These are phyloP conservation scores for Cicer judaicum DNA, from an alignment of 306 rosid species.

Conservation along the genomic window DNA sequence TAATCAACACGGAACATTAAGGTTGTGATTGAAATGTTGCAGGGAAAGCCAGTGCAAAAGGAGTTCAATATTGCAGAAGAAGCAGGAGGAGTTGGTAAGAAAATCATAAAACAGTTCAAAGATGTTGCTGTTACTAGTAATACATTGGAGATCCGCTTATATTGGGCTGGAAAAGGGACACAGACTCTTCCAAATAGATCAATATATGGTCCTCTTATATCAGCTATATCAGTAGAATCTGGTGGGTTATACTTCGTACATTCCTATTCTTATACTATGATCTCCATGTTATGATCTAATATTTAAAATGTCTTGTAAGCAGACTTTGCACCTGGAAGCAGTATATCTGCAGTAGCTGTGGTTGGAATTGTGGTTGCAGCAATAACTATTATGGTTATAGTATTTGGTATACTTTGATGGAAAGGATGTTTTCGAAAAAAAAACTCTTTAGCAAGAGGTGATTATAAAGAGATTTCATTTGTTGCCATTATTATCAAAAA, in stretches of 20 bases:
- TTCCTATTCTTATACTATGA: neutral
- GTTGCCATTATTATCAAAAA: neutral
- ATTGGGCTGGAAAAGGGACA: constrained; percentile 80
- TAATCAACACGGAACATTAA: neutral
- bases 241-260: neutral
- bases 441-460: constrained; percentile 43
- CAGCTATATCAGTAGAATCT: constrained; percentile 55
- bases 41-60: constrained; percentile 47
- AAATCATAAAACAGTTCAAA: neutral
- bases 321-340: constrained; percentile 16
- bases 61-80: constrained; percentile 62
- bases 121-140: constrained; percentile 26
- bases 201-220: constrained; percentile 72
- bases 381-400: constrained; percentile 24
- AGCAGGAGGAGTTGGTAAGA: constrained; percentile 50
- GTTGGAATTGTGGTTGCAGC: constrained; percentile 54
- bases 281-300: neutral
- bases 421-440: constrained; percentile 40
- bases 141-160: constrained; percentile 56
- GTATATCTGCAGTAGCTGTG: constrained; percentile 44
- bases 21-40: constrained; percentile 10
- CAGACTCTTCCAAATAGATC: constrained; percentile 52
- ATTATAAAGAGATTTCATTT: neutral
- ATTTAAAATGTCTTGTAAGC: neutral
- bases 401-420: constrained; percentile 47